These are phyloP conservation scores for Scenedesmus sp. DNA, from an alignment of 163 green algal genomes.

Conservation along the genomic window DNA sequence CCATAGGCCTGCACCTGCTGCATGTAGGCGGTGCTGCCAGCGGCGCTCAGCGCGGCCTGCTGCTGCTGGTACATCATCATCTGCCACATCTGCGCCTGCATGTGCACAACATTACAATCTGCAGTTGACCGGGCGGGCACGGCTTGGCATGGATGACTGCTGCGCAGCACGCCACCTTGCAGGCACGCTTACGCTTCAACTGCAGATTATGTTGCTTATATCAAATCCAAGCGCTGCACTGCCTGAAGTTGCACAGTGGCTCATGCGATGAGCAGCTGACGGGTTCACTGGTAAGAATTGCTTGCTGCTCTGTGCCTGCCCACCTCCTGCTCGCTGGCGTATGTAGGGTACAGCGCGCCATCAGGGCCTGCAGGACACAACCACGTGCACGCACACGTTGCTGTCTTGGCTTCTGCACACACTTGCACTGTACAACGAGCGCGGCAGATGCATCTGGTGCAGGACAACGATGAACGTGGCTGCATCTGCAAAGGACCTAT, in stretches of 20 bases:
- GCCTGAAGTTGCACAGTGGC: too few species aligned
- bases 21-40: not conserved
- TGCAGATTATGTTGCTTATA: too few species aligned
- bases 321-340: not conserved
- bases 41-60: conserved; percentile 28
- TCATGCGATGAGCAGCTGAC: too few species aligned
- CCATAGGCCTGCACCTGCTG: conserved; percentile 47
- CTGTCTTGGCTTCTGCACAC: not conserved
- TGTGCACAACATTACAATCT: not conserved
- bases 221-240: too few species aligned
- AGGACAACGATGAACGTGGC: not conserved
- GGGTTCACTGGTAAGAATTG: not conserved
- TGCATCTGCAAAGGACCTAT: not conserved
- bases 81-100: conserved; percentile 39
- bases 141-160: too few species aligned
- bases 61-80: conserved; percentile 47
- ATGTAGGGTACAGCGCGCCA: not conserved
- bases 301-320: conserved; percentile 19
- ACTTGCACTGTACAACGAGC: not conserved
- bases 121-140: too few species aligned
- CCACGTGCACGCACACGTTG: not conserved
- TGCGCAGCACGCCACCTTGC: too few species aligned
- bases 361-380: not conserved
- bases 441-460: not conserved
- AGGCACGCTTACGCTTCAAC: too few species aligned